These are phyloP conservation scores for Euptelea pleiosperma DNA, from an alignment of 164 flowering plant species.

Conservation along the genomic window DNA sequence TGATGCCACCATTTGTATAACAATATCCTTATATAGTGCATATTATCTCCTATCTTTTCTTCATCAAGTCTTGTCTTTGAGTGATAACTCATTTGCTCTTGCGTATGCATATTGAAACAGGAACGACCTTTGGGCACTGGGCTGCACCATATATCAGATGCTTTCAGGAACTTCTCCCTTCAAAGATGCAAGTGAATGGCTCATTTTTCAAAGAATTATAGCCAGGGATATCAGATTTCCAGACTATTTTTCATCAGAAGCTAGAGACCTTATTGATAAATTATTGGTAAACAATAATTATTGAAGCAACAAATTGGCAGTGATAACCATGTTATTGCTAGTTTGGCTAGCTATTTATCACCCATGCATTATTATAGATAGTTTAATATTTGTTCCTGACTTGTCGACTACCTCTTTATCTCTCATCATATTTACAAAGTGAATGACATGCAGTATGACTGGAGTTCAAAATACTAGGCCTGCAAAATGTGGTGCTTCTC, in stretches of 20 bases:
- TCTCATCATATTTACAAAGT: no score
- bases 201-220: slow-evolving; percentile 91
- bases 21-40: background rate
- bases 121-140: slow-evolving; percentile 99
- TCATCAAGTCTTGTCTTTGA: background rate
- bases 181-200: slow-evolving; percentile 99
- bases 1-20: background rate
- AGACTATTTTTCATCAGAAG: slow-evolving; percentile 71
- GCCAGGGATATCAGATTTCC: slow-evolving; percentile 93
- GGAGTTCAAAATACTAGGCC: no score
- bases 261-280: slow-evolving; percentile 83
- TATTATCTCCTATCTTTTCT: background rate
- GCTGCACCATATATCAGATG: slow-evolving; percentile 99
- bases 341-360: no score
- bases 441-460: no score
- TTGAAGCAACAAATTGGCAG: no score
- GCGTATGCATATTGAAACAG: slow-evolving; percentile 45
- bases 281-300: no score
- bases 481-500: no score
- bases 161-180: slow-evolving; percentile 98
- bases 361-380: no score
- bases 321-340: no score
- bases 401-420: no score
- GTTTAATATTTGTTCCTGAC: no score
- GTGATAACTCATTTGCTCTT: slow-evolving; percentile 10